These are phyloP conservation scores for Mycothermus thermophilus DNA, from an alignment of 495 filamentous ascomycete species.

Conservation along the genomic window DNA sequence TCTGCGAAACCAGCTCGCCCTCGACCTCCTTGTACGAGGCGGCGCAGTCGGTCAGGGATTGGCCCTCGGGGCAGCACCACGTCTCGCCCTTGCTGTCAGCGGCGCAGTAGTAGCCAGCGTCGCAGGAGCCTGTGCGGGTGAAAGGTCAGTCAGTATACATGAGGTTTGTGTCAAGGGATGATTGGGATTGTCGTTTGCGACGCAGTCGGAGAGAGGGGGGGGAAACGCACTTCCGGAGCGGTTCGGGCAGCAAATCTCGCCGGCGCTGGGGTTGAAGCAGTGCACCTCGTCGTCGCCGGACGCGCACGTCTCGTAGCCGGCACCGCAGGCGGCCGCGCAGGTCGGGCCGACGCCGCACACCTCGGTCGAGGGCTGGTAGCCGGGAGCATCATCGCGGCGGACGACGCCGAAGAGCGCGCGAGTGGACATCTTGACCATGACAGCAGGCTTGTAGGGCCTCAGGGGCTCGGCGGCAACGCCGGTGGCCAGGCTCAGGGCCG, in stretches of 20 bases:
- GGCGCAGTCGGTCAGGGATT: slow-evolving; percentile 30
- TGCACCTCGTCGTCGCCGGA: slow-evolving; percentile 26
- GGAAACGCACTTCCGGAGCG: slow-evolving; percentile 31
- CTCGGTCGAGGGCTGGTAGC: slow-evolving; percentile 25
- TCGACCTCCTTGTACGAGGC: slow-evolving; percentile 22
- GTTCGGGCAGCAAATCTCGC: slow-evolving; percentile 33
- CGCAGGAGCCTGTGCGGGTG: slow-evolving; percentile 32
- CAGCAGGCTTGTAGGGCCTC: slow-evolving; percentile 27
- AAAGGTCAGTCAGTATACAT: slow-evolving; percentile 1
- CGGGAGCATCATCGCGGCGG: slow-evolving; percentile 22
- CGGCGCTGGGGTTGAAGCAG: slow-evolving; percentile 30
- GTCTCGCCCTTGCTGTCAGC: slow-evolving; percentile 24
- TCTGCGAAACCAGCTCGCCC: slow-evolving; percentile 26
- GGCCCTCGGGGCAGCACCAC: slow-evolving; percentile 34
- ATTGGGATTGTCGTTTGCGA: no score
- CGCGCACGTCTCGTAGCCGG: slow-evolving; percentile 27
- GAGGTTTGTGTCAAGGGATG: no score
- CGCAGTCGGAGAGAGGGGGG: no score
- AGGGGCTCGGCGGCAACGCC: slow-evolving; percentile 26
- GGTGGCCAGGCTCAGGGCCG: slow-evolving; percentile 27
- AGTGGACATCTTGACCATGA: slow-evolving; percentile 27
- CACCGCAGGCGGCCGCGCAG: slow-evolving; percentile 19
- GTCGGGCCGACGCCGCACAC: neutral
- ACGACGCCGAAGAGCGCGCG: slow-evolving; percentile 27
- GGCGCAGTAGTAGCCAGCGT: slow-evolving; percentile 34